Evolutionary conservation across 2,329 filamentous ascomycete species (phyloP).

Genomic region (Neofusicoccum umdonicola): DNA sequence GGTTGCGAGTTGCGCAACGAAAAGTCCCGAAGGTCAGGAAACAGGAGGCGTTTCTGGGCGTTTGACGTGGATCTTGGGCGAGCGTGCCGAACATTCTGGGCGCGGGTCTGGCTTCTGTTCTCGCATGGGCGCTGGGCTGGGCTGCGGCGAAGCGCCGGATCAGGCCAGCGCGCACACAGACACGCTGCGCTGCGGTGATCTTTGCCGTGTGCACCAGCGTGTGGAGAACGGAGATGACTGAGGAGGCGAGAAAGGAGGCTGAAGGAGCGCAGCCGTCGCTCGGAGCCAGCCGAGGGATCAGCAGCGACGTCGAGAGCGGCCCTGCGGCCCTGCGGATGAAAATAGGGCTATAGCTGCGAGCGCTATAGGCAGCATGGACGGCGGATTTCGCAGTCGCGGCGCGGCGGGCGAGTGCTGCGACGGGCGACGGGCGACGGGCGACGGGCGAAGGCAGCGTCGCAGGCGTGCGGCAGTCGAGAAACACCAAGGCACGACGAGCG

Average conservation of each 20-base stretch:
- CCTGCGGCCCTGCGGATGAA: background rate
- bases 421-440: too few species aligned
- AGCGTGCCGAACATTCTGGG: background rate
- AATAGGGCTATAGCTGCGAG: background rate
- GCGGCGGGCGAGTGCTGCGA: background rate
- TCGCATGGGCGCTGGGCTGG: too few species aligned
- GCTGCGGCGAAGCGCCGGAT: background rate
- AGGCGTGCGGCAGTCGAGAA: background rate
- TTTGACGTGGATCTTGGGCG: background rate
- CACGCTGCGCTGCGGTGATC: background rate
- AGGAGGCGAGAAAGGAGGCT: conserved; percentile 12
- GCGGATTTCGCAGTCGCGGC: background rate
- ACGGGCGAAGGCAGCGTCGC: background rate
- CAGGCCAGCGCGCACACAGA: background rate
- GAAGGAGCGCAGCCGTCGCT: background rate
- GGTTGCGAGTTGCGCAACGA: background rate
- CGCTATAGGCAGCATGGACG: background rate
- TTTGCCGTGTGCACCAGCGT: background rate
- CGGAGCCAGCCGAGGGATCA: background rate
- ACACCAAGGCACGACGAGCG: background rate
- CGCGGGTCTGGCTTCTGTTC: background rate
- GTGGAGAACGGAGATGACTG: conserved; percentile 12
- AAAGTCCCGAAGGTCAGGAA: background rate
- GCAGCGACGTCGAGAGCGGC: background rate
- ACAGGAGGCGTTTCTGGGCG: background rate